Evolutionary conservation across 2,329 filamentous ascomycete species (phyloP), one percentile per base, ranked within the genome.

Genomic region (Hymenoscyphus scutula): DNA sequence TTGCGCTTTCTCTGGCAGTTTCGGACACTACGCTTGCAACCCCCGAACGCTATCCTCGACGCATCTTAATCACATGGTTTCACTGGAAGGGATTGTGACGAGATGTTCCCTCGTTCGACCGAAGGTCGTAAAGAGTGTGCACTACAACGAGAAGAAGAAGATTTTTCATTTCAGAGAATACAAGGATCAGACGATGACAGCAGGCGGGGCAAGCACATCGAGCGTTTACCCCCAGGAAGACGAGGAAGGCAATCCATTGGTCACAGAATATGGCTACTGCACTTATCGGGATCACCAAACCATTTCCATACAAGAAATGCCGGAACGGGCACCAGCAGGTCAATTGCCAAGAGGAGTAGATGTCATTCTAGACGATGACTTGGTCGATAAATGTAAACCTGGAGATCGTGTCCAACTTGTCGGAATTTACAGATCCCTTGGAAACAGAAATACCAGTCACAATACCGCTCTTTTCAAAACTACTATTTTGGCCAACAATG

Each of bases 221-320:
- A 96, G 92, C 71, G 92, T 97, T 10, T 98, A 98, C 74, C 94
- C 94, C 5, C 92, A 93, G 68, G 90, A 97, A 73, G 94, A 98
- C 73, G 92, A 94, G 51, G 88, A 97, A 10, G 92, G 93, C 65
- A 97, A 98, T 73, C 90, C 94, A 2, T 82, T 99, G 23, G 85
- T 92, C 63, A 99, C 95, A 3, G 95, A 99, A 74, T 99, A 98
- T 75, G 95, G 95, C 27, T 94, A 96, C 78, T 96, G 89, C 75
- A 95, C 90, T 58, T 99, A 97, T 78, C 85, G 94, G 73, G 95
- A 99, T 75, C 95, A 99, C 74, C 95, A 99, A 76, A 97, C 91
- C 17, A 92, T 99, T 64, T 97, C 94, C 0, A 97, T 99, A 68
- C 95, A 99, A 78, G 95, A 99, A 80, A 99, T 99, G 95, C 95